Evolutionary conservation across 257 asterid species (phyloP).

Genomic region (Cruciata laevipes): DNA sequence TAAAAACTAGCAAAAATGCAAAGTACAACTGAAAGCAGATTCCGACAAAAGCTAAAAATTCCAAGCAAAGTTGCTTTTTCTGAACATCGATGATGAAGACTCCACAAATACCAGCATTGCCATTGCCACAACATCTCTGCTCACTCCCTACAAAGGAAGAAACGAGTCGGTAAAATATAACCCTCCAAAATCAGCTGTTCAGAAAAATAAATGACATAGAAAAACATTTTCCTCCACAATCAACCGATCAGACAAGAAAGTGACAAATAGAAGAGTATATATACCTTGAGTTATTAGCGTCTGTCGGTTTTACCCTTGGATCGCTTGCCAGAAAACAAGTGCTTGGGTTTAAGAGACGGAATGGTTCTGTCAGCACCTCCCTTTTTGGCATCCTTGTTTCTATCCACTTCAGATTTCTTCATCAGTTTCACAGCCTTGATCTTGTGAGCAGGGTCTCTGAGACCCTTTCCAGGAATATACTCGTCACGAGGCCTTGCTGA

Average conservation of each 20-base stretch:
- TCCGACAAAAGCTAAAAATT: neutral
- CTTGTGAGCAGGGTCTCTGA: slow-evolving; percentile 70
- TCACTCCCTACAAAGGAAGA: neutral
- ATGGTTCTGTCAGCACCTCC: slow-evolving; percentile 93
- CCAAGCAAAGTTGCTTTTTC: neutral
- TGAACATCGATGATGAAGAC: neutral
- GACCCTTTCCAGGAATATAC: slow-evolving; percentile 81
- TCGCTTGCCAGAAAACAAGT: slow-evolving; percentile 82
- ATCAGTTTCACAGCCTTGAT: slow-evolving; percentile 57
- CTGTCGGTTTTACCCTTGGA: slow-evolving; percentile 74
- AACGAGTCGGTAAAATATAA: neutral
- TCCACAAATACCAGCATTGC: neutral
- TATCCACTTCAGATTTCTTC: slow-evolving; percentile 40
- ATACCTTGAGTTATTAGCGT: slow-evolving; percentile 32
- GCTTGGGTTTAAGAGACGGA: slow-evolving; percentile 75
- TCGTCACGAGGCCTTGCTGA: slow-evolving; percentile 46
- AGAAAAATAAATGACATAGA: neutral
- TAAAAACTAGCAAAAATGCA: neutral
- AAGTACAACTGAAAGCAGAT: neutral
- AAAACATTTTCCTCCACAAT: neutral
- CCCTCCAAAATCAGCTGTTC: no score
- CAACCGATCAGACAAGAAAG: neutral
- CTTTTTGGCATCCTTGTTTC: slow-evolving; percentile 77
- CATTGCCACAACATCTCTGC: neutral
- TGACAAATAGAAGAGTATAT: neutral